Conservation (phyloP, 768 basidiomycete genomes). For the Pulveroboletus sp. region DNA sequence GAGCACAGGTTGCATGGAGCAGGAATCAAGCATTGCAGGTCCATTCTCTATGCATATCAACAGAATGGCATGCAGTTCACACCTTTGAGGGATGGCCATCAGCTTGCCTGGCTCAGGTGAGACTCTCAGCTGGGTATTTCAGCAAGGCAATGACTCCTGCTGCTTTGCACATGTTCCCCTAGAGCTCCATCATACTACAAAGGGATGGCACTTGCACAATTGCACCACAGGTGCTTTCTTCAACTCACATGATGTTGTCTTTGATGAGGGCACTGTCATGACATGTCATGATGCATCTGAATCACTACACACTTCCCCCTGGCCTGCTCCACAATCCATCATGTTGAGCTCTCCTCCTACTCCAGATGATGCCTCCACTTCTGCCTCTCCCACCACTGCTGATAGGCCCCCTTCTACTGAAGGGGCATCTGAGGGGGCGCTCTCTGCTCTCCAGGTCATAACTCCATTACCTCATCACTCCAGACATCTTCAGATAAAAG, state of each 20-base stretch:
- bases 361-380: no score
- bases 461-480: no score
- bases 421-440: no score
- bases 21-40: slow-evolving; percentile 20
- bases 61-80: slow-evolving; percentile 29
- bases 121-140: neutral
- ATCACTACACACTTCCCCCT: no score
- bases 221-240: neutral
- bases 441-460: no score
- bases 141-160: slow-evolving; percentile 5
- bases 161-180: neutral
- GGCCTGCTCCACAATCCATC: no score
- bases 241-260: neutral
- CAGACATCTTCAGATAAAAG: no score
- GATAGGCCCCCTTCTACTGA: no score
- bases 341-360: no score
- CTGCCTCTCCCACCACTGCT: no score
- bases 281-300: no score
- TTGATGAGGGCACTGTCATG: neutral
- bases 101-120: neutral
- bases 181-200: neutral
- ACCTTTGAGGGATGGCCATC: neutral
- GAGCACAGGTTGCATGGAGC: neutral
- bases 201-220: neutral
- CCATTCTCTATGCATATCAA: slow-evolving; percentile 30